Percentiles rank a stretch among this genome's conserved stretches.
phyloP scores from a whole-genome alignment of 208 protist genomes.

The Acanthamoeba sp. region DNA sequence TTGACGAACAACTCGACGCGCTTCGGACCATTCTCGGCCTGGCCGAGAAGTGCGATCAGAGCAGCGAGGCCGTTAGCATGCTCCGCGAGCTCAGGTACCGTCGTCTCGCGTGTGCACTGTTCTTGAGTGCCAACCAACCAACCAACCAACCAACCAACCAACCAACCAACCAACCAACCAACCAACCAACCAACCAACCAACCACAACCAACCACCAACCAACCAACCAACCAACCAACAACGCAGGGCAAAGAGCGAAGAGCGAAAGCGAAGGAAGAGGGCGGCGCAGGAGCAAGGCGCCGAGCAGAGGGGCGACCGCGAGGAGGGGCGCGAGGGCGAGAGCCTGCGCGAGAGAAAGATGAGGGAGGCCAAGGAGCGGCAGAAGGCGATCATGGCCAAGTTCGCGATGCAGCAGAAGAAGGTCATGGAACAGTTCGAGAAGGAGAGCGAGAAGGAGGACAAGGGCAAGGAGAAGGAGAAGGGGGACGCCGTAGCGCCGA shows the following conservation, averaged over 20 bases:
- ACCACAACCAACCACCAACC: no score
- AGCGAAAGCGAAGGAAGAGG: background rate
- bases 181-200: no score
- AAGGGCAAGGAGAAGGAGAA: background rate
- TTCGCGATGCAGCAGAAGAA: slow-evolving; percentile 50
- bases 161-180: no score
- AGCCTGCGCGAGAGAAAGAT: slow-evolving; percentile 21
- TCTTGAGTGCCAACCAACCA: no score
- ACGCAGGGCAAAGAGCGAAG: background rate
- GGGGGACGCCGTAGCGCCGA: background rate
- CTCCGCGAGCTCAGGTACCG: background rate
- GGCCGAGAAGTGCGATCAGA: background rate
- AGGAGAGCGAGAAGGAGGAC: background rate
- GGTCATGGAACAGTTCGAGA: background rate
- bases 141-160: no score
- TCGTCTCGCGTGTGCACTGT: no score
- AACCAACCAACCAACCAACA: no score
- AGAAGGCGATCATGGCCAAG: slow-evolving; percentile 65
- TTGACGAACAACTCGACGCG: background rate
- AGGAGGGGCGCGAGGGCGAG: background rate
- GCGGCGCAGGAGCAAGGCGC: background rate
- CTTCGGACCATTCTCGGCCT: background rate
- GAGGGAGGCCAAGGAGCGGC: slow-evolving; percentile 38
- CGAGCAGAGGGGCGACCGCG: background rate
- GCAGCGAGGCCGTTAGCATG: background rate